Evolutionary conservation across 805 yeast genomes (phyloP).

Genomic region (Yarrowia alimentaria): DNA sequence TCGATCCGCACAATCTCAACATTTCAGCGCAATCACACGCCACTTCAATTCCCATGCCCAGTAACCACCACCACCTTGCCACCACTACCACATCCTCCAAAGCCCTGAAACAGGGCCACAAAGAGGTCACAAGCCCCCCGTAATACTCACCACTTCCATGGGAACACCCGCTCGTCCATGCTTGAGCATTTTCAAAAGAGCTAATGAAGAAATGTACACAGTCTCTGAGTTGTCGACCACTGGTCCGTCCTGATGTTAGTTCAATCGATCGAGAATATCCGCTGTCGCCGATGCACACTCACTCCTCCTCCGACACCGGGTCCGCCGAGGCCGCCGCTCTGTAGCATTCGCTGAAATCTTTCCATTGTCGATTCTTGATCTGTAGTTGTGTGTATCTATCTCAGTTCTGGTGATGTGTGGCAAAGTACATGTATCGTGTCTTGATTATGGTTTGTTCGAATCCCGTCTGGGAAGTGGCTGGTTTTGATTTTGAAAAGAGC

Average conservation of each 20-base stretch:
- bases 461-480: neutral
- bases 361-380: slow-evolving; percentile 33
- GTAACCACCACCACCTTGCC: too few species aligned
- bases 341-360: slow-evolving; percentile 36
- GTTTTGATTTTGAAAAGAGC: neutral
- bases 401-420: slow-evolving; percentile 26
- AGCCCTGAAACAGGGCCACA: slow-evolving; percentile 2
- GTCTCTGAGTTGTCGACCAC: slow-evolving; percentile 95
- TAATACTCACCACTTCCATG: slow-evolving; percentile 55
- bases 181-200: slow-evolving; percentile 91
- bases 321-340: slow-evolving; percentile 38
- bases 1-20: neutral
- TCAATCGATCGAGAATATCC: neutral
- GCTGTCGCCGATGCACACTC: slow-evolving; percentile 25
- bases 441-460: slow-evolving; percentile 12
- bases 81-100: neutral
- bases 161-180: slow-evolving; percentile 82
- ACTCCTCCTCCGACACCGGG: slow-evolving; percentile 33
- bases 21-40: slow-evolving; percentile 46
- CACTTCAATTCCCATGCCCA: neutral
- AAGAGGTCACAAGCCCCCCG: neutral
- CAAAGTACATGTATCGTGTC: slow-evolving; percentile 18
- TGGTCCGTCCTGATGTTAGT: slow-evolving; percentile 56
- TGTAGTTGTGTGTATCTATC: slow-evolving; percentile 22
- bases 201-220: slow-evolving; percentile 92